phyloP scores from a whole-genome alignment of 306 rosid species.

The Oxytropis ochrocephala region DNA sequence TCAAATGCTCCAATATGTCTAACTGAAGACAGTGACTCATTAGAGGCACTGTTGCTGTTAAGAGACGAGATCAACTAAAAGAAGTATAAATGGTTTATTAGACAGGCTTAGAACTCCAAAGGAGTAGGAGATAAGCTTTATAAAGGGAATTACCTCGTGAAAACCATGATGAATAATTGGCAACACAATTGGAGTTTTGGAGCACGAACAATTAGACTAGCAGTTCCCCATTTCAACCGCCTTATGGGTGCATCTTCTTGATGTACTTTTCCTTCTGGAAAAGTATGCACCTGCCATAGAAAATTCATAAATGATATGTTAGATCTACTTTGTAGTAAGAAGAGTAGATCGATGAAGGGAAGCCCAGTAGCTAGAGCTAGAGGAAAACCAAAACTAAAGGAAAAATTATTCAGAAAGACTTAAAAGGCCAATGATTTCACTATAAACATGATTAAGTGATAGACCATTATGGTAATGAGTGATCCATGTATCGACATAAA shows the following conservation, averaged over 20 bases:
- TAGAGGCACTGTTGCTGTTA: constrained; percentile 3
- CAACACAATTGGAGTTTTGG: constrained; percentile 74
- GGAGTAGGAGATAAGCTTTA: not conserved
- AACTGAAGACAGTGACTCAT: not conserved
- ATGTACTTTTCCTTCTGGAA: constrained; percentile 83
- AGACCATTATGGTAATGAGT: no score
- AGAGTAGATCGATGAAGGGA: no score
- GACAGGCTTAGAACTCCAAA: not conserved
- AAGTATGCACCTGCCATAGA: constrained; percentile 67
- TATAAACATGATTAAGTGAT: no score
- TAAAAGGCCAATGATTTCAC: no score
- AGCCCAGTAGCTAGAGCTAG: no score
- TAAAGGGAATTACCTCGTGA: constrained; percentile 47
- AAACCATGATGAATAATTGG: constrained; percentile 84
- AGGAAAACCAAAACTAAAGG: no score
- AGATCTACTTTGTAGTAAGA: not conserved
- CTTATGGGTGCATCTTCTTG: constrained; percentile 80
- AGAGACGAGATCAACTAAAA: constrained; percentile 2
- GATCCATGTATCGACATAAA: not conserved
- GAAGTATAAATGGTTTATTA: not conserved
- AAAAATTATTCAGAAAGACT: no score
- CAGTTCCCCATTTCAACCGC: constrained; percentile 91
- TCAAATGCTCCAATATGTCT: constrained; percentile 10
- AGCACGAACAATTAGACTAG: constrained; percentile 88
- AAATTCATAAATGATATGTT: constrained; percentile 13